Evolutionary conservation across 495 filamentous ascomycete genomes (phyloP).

Genomic region (Hypoxylon intermedium): DNA sequence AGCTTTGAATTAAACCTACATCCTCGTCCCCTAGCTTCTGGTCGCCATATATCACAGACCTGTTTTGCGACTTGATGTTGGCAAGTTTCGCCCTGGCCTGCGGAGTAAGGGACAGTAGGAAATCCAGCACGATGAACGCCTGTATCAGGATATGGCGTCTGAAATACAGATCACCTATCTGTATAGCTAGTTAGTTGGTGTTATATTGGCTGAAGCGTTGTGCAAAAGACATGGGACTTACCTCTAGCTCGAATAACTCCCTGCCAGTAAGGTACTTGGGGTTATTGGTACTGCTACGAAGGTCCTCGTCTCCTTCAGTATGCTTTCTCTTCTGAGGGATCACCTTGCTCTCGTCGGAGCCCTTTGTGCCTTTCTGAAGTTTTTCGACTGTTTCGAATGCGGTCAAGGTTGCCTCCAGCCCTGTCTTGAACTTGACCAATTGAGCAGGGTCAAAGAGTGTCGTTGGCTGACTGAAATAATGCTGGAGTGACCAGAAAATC

Average conservation of each 20-base stretch:
- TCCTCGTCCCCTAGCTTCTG: conserved; percentile 82
- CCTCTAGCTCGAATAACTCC: conserved; percentile 94
- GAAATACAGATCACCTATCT: conserved; percentile 94
- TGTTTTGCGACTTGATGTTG: conserved; percentile 70
- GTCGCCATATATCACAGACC: conserved; percentile 81
- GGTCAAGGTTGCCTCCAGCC: conserved; percentile 76
- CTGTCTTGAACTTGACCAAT: conserved; percentile 77
- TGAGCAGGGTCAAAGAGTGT: conserved; percentile 73
- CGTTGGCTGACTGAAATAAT: conserved; percentile 88
- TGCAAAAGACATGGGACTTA: conserved; percentile 45
- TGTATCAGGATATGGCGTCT: conserved; percentile 93
- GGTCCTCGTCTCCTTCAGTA: conserved; percentile 62
- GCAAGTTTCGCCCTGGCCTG: conserved; percentile 78
- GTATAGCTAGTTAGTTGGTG: conserved; percentile 28
- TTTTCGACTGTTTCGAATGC: conserved; percentile 81
- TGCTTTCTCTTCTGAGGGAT: conserved; percentile 65
- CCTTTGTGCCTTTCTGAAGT: conserved; percentile 56
- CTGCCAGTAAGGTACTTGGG: conserved; percentile 95
- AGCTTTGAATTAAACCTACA: conserved; percentile 56
- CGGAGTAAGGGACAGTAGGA: conserved; percentile 85
- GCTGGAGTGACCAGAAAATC: conserved; percentile 91
- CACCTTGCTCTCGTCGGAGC: conserved; percentile 42
- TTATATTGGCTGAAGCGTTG: background rate
- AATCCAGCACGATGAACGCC: conserved; percentile 90
- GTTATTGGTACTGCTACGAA: conserved; percentile 69